Conservation (phyloP, 2,329 filamentous ascomycete genomes). For the Epichloe hybrida region DNA sequence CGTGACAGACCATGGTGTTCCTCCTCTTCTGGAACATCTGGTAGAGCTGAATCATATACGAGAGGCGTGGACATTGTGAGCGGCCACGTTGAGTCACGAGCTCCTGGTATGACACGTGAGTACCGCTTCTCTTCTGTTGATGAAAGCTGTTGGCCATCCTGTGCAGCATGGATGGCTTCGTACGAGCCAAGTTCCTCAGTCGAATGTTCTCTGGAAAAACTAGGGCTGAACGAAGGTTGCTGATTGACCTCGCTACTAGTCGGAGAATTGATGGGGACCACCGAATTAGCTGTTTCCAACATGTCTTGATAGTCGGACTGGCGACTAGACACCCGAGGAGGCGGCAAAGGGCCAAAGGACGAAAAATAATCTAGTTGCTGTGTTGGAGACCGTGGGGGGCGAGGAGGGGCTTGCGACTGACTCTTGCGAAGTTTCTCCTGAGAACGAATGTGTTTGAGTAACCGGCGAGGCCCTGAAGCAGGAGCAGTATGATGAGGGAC, state of each 20-base stretch:
- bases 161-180: neutral
- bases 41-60: conserved; percentile 32
- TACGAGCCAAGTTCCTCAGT: neutral
- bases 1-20: conserved; percentile 29
- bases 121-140: conserved; percentile 10
- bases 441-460: conserved; percentile 31
- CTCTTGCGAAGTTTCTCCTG: conserved; percentile 35
- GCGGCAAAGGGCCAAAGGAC: conserved; percentile 29
- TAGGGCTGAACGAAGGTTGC: conserved; percentile 27
- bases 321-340: conserved; percentile 43
- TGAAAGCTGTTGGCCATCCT: neutral
- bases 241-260: conserved; percentile 32
- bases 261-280: conserved; percentile 28
- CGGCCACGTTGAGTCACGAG: conserved; percentile 30
- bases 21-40: conserved; percentile 51
- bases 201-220: conserved; percentile 10
- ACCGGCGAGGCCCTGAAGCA: conserved; percentile 17
- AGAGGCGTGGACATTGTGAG: conserved; percentile 13
- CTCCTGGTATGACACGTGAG: conserved; percentile 28
- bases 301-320: conserved; percentile 31
- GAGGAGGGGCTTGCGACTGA: conserved; percentile 33
- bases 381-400: conserved; percentile 30
- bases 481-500: conserved; percentile 10
- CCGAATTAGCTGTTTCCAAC: conserved; percentile 20
- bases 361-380: conserved; percentile 18